Percentiles rank a stretch among this genome's conserved stretches.
Evolutionary conservation across 2,329 filamentous ascomycete genomes (phyloP).

Genomic region (Ophioceras dolichostomum): DNA sequence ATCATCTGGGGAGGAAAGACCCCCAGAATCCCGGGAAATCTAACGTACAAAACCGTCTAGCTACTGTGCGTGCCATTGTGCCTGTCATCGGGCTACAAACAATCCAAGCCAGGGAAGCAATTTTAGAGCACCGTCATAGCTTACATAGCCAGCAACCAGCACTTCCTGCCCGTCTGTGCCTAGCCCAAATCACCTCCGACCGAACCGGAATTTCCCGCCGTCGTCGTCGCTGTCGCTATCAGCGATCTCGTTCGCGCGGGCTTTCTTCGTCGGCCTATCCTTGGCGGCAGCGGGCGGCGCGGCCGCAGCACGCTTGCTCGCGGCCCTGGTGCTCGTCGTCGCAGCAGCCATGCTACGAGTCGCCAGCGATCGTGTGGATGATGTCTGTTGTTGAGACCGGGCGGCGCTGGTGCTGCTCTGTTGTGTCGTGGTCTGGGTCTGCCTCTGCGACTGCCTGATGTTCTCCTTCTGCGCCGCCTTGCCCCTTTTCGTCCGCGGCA

Average conservation of each 20-base stretch:
- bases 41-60: too few relatives aligned
- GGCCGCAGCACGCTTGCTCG: too few relatives aligned
- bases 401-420: too few relatives aligned
- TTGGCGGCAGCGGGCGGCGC: constrained; percentile 18
- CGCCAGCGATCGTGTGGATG: too few relatives aligned
- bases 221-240: constrained; percentile 47
- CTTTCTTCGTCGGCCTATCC: constrained; percentile 22
- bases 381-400: too few relatives aligned
- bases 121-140: constrained; percentile 2
- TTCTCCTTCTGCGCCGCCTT: constrained; percentile 18
- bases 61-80: too few relatives aligned
- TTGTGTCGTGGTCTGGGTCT: constrained; percentile 11
- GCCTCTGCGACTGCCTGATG: constrained; percentile 10
- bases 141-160: constrained; percentile 3
- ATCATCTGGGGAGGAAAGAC: too few relatives aligned
- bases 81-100: too few relatives aligned
- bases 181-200: constrained; percentile 24
- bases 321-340: constrained; percentile 5
- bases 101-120: too few relatives aligned
- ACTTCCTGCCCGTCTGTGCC: background rate
- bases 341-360: too few relatives aligned
- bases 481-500: constrained; percentile 16
- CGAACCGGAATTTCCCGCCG: constrained; percentile 43
- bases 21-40: too few relatives aligned
- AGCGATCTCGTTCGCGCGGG: constrained; percentile 12